Percentiles rank a stretch among this genome's conserved stretches.
phyloP scores from a whole-genome alignment of 768 basidiomycete genomes.

The Xerocomellus amylosporus region DNA sequence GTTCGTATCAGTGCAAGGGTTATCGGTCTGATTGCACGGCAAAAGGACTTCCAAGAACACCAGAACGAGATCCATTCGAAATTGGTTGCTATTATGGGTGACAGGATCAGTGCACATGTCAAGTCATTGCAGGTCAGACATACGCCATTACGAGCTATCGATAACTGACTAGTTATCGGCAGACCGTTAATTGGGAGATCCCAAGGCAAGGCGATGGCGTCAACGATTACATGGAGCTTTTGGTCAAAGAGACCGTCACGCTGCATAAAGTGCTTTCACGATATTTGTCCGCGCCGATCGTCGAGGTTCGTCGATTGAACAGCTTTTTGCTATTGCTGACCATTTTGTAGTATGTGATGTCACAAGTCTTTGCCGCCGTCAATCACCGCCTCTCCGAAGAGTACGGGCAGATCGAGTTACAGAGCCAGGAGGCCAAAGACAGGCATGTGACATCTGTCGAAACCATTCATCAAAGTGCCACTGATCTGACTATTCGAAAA shows the following conservation, averaged over 20 bases:
- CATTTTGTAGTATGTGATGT: conserved; percentile 76
- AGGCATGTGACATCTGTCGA: conserved; percentile 46
- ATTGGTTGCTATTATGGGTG: conserved; percentile 97
- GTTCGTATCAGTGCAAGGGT: conserved; percentile 1
- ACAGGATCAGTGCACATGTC: conserved; percentile 84
- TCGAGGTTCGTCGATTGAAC: conserved; percentile 58
- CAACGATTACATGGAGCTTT: conserved; percentile 88
- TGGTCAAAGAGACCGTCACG: conserved; percentile 93
- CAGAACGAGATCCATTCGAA: conserved; percentile 99
- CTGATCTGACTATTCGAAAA: conserved; percentile 33
- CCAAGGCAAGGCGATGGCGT: conserved; percentile 58
- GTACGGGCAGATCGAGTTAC: conserved; percentile 78
- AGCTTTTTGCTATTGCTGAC: conserved; percentile 10
- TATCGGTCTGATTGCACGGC: conserved; percentile 1
- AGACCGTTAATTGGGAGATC: conserved; percentile 80
- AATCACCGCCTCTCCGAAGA: conserved; percentile 89
- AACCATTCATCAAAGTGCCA: conserved; percentile 6
- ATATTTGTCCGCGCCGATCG: conserved; percentile 73
- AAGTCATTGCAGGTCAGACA: conserved; percentile 68
- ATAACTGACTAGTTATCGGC: conserved; percentile 7
- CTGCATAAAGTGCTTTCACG: conserved; percentile 94
- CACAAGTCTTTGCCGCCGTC: conserved; percentile 90
- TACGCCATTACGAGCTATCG: conserved; percentile 4
- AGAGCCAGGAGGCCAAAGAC: conserved; percentile 78
- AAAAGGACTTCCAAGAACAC: conserved; percentile 96